These are phyloP conservation scores for Arthrinium puccinioides DNA, from an alignment of 2,329 filamentous ascomycete genomes.

Conservation along the genomic window DNA sequence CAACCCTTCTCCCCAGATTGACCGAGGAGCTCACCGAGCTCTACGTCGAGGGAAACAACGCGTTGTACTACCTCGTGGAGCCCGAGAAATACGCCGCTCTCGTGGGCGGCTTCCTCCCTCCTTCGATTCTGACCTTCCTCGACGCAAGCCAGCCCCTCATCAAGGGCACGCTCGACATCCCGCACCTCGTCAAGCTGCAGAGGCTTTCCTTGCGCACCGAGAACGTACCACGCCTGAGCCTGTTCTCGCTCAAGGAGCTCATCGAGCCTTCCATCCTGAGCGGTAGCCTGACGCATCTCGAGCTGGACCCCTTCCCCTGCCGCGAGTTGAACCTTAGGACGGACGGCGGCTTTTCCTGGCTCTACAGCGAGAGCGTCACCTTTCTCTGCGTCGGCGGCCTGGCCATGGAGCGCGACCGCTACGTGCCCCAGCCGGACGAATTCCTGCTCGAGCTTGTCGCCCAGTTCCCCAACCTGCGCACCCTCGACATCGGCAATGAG, in stretches of 20 bases:
- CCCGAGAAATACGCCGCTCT: not conserved
- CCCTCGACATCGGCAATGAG: constrained; percentile 15
- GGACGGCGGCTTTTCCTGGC: constrained; percentile 36
- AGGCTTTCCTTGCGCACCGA: constrained; percentile 1
- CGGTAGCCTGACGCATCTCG: constrained; percentile 13
- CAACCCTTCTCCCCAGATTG: not conserved
- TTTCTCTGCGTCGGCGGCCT: constrained; percentile 36
- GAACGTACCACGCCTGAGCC: not conserved
- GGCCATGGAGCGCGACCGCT: constrained; percentile 38
- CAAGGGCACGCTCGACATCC: not conserved
- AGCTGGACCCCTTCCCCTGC: constrained; percentile 10
- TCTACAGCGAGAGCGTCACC: constrained; percentile 14
- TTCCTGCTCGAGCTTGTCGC: constrained; percentile 8
- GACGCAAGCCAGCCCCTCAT: too few species aligned
- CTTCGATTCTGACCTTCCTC: too few species aligned
- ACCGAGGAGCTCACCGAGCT: not conserved
- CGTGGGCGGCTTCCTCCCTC: not conserved
- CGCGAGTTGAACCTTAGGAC: constrained; percentile 11
- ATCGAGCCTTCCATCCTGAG: constrained; percentile 14
- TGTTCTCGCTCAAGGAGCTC: constrained; percentile 1
- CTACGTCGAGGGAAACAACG: not conserved
- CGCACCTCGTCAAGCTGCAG: not conserved
- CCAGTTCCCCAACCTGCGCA: constrained; percentile 17
- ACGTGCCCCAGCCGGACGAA: constrained; percentile 8
- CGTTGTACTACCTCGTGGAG: not conserved